Evolutionary conservation across 805 yeast genomes (phyloP).

Genomic region (Yarrowia divulgata): DNA sequence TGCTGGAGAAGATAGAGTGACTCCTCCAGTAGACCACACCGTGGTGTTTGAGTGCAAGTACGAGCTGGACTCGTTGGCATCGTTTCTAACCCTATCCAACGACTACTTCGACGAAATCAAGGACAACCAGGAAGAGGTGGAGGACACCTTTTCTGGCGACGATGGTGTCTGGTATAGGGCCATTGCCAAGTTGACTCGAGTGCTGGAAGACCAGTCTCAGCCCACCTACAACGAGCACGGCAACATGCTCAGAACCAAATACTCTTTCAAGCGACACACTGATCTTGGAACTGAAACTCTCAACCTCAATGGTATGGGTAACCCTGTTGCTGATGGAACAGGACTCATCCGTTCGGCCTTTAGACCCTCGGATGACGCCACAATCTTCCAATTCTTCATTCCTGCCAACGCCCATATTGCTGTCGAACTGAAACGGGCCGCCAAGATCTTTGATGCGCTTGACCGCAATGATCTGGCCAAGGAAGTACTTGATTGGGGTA

Average conservation of each 20-base stretch:
- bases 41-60: slow-evolving; percentile 87
- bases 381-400: slow-evolving; percentile 77
- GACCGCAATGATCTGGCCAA: slow-evolving; percentile 44
- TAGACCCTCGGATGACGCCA: slow-evolving; percentile 88
- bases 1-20: slow-evolving; percentile 62
- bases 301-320: slow-evolving; percentile 79
- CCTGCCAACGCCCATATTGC: slow-evolving; percentile 85
- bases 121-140: slow-evolving; percentile 50
- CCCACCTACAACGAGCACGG: slow-evolving; percentile 61
- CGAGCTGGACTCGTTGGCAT: slow-evolving; percentile 85
- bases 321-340: slow-evolving; percentile 75
- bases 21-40: slow-evolving; percentile 73
- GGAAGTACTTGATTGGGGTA: slow-evolving; percentile 50
- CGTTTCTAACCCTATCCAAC: slow-evolving; percentile 76
- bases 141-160: slow-evolving; percentile 53
- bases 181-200: slow-evolving; percentile 57
- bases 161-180: slow-evolving; percentile 66
- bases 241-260: slow-evolving; percentile 57
- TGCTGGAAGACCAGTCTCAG: slow-evolving; percentile 64
- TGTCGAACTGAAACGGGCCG: slow-evolving; percentile 61
- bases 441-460: slow-evolving; percentile 44
- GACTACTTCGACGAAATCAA: slow-evolving; percentile 68
- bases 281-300: slow-evolving; percentile 81
- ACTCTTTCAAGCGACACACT: slow-evolving; percentile 77
- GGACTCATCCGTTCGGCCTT: slow-evolving; percentile 83